Evolutionary conservation across 2,329 filamentous ascomycete genomes (phyloP).

Genomic region (Pseudogymnoascus sp.): DNA sequence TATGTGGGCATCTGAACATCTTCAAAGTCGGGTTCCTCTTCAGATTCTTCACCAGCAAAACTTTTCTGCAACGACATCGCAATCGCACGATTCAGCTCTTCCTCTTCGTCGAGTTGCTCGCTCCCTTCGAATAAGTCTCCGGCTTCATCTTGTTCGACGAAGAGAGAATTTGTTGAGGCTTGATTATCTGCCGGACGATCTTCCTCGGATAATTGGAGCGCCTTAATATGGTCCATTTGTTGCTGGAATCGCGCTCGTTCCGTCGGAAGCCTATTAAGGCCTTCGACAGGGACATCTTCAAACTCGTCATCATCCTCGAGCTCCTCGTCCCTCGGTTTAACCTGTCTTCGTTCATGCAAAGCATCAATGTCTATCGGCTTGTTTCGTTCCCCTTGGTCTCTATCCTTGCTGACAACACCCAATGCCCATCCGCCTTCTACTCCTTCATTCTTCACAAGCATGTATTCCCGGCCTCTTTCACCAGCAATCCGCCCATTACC

Average conservation of each 20-base stretch:
- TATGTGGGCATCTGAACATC: conserved; percentile 48
- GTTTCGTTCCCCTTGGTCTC: conserved; percentile 68
- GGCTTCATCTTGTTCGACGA: conserved; percentile 19
- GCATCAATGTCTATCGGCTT: conserved; percentile 90
- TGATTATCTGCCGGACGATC: not conserved
- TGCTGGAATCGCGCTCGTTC: not conserved
- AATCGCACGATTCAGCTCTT: conserved; percentile 75
- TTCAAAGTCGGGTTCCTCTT: conserved; percentile 39
- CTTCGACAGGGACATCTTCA: conserved; percentile 31
- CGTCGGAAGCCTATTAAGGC: conserved; percentile 29
- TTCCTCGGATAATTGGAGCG: conserved; percentile 10
- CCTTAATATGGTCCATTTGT: not conserved
- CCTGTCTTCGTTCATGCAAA: conserved; percentile 40
- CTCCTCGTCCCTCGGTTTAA: conserved; percentile 48
- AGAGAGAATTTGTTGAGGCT: conserved; percentile 22
- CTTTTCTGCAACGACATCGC: conserved; percentile 73
- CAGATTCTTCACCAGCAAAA: conserved; percentile 33
- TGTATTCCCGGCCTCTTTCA: conserved; percentile 88
- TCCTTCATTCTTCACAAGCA: conserved; percentile 90
- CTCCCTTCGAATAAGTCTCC: conserved; percentile 18
- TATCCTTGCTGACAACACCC: conserved; percentile 83
- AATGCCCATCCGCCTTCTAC: conserved; percentile 94
- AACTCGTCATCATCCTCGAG: conserved; percentile 58
- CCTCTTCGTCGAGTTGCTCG: conserved; percentile 61
- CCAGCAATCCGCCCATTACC: conserved; percentile 65